Percentiles rank a stretch among this genome's conserved stretches.
Evolutionary conservation across 441 rosid genomes (phyloP).

Genomic region (Francoa sonchifolia): DNA sequence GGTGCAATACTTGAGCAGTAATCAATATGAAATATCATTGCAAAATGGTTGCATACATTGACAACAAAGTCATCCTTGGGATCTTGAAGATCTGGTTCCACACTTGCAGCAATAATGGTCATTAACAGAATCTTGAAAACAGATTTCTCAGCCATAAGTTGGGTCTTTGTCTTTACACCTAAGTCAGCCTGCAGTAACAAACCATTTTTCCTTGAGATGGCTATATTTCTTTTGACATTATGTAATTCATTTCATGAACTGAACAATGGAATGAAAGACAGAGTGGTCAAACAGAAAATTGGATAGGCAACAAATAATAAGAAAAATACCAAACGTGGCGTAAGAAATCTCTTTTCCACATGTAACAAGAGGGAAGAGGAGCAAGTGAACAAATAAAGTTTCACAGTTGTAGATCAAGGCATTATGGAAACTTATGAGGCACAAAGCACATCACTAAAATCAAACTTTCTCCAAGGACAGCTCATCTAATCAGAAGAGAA

Average conservation of each 20-base stretch:
- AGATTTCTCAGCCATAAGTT: constrained; percentile 92
- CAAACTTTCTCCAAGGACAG: too few species aligned
- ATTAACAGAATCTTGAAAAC: constrained; percentile 81
- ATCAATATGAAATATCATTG: constrained; percentile 74
- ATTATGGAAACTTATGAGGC: too few species aligned
- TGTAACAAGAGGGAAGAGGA: too few species aligned
- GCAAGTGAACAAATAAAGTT: too few species aligned
- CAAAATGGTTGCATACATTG: constrained; percentile 88
- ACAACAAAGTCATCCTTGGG: constrained; percentile 71
- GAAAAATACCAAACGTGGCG: too few species aligned
- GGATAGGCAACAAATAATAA: too few species aligned
- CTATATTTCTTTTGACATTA: background rate
- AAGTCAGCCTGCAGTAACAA: constrained; percentile 64
- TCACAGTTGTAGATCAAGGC: too few species aligned
- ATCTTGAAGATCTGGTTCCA: constrained; percentile 68
- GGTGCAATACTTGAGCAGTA: constrained; percentile 41
- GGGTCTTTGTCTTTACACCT: constrained; percentile 97
- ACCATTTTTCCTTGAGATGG: constrained; percentile 2
- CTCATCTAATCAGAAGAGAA: too few species aligned
- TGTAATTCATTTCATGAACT: background rate
- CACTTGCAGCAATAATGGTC: constrained; percentile 76
- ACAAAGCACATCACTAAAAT: too few species aligned
- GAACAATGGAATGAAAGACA: too few species aligned
- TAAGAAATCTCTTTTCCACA: too few species aligned
- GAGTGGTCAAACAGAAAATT: too few species aligned